Percentiles rank a stretch among this genome's conserved stretches.
These are phyloP conservation scores for Pleurotus sapidus DNA, from an alignment of 768 basidiomycete genomes.

Conservation along the genomic window DNA sequence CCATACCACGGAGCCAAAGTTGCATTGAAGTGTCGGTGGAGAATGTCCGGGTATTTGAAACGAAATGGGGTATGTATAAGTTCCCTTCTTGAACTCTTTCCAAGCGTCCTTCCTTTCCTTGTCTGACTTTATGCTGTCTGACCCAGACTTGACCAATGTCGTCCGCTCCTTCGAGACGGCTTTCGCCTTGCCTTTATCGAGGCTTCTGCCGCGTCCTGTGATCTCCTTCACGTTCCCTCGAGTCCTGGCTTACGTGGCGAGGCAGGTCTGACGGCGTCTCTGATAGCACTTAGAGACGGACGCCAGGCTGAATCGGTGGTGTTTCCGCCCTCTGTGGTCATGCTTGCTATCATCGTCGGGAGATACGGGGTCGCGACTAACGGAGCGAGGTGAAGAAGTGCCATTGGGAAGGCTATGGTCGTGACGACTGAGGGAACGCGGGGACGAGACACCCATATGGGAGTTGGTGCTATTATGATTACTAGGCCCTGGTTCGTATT, in stretches of 20 bases:
- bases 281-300: conserved; percentile 48
- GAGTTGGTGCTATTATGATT: not conserved
- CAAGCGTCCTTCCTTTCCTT: conserved; percentile 54
- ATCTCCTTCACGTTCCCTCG: conserved; percentile 10
- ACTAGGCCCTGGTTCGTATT: conserved; percentile 23
- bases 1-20: conserved; percentile 79
- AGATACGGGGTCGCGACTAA: not conserved
- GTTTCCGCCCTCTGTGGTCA: conserved; percentile 25
- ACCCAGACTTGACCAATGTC: conserved; percentile 31
- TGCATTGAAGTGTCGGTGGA: conserved; percentile 74
- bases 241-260: conserved; percentile 28
- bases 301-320: conserved; percentile 51
- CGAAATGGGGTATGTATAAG: conserved; percentile 92
- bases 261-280: conserved; percentile 47
- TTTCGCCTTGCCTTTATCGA: conserved; percentile 19
- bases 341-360: conserved; percentile 14
- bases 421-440: not conserved
- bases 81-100: conserved; percentile 92
- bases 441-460: not conserved
- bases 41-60: conserved; percentile 79
- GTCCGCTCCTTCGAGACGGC: conserved; percentile 20
- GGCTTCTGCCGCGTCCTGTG: conserved; percentile 14
- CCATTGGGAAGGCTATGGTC: not conserved
- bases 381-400: not conserved
- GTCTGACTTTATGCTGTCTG: conserved; percentile 36